A percentile compares a stretch with the other conserved stretches of the same genome.
Conservation (phyloP, 345 rosid species). For the Citrus medica region DNA sequence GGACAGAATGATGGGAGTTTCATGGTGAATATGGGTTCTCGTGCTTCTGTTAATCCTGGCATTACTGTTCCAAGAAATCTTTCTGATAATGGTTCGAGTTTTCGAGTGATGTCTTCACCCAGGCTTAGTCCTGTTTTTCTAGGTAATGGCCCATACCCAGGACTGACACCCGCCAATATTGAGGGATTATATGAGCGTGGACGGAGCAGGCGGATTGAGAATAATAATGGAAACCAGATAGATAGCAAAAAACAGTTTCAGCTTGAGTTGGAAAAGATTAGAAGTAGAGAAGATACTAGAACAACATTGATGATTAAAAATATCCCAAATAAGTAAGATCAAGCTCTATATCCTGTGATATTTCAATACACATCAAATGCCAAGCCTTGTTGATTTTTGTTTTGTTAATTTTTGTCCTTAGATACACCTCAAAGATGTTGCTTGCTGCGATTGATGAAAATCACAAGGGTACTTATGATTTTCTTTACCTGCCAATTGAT, state of each 20-base stretch:
- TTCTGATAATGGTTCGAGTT: conserved; percentile 52
- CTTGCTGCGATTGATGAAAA: conserved; percentile 72
- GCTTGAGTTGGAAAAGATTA: conserved; percentile 79
- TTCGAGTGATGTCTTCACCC: conserved; percentile 76
- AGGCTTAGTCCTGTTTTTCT: conserved; percentile 61
- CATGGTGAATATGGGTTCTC: conserved; percentile 42
- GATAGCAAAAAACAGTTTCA: conserved; percentile 78
- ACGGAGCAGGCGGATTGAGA: conserved; percentile 57
- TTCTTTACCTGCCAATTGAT: conserved; percentile 75
- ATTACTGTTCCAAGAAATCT: conserved; percentile 46
- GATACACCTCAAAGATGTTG: conserved; percentile 78
- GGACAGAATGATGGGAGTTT: conserved; percentile 45
- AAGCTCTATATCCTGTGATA: conserved; percentile 5
- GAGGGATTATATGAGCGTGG: conserved; percentile 67
- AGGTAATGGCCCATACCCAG: conserved; percentile 55
- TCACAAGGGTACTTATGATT: conserved; percentile 62
- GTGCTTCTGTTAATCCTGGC: conserved; percentile 44
- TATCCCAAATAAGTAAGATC: conserved; percentile 59
- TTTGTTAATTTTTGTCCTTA: conserved; percentile 17
- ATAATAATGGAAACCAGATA: conserved; percentile 46
- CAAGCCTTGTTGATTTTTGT: neutral
- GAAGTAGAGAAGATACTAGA: conserved; percentile 56
- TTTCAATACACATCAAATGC: neutral
- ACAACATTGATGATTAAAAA: conserved; percentile 66
- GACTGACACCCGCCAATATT: conserved; percentile 39